Conservation (phyloP, 257 asterid species). For the Avicennia marina region DNA sequence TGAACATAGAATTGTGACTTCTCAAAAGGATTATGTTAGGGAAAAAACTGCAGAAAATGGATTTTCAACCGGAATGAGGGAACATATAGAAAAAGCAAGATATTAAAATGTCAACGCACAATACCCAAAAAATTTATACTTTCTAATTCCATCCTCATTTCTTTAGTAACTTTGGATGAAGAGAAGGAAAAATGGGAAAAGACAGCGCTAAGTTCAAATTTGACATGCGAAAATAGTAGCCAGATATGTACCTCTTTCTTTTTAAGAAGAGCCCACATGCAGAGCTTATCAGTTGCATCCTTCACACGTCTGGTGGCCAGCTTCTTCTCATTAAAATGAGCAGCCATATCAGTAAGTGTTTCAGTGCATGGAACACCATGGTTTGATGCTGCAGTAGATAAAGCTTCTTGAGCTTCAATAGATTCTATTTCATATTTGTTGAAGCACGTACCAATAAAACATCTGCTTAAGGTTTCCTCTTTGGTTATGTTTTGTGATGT, state of each 20-base stretch:
- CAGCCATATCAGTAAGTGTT: slow-evolving; percentile 53
- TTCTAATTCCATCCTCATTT: not conserved
- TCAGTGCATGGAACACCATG: slow-evolving; percentile 38
- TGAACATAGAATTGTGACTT: not conserved
- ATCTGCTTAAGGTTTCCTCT: slow-evolving; percentile 30
- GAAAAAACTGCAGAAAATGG: not conserved
- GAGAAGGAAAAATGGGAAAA: not conserved
- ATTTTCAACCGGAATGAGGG: not conserved
- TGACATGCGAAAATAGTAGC: not conserved
- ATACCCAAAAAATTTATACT: not conserved
- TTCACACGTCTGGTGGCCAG: slow-evolving; percentile 70
- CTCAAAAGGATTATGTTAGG: not conserved
- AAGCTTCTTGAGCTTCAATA: slow-evolving; percentile 59
- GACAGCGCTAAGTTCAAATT: not conserved
- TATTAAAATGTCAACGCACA: not conserved
- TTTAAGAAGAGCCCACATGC: slow-evolving; percentile 67
- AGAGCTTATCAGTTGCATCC: slow-evolving; percentile 64
- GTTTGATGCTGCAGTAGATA: slow-evolving; percentile 47
- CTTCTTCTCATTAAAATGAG: slow-evolving; percentile 69
- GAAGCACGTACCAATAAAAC: slow-evolving; percentile 53
- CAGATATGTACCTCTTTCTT: slow-evolving; percentile 54
- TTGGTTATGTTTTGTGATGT: slow-evolving; percentile 12
- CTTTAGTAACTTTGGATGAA: not conserved
- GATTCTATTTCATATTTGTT: slow-evolving; percentile 41
- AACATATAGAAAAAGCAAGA: not conserved